Conservation (phyloP, 257 asterid species). For the Striga asiatica region DNA sequence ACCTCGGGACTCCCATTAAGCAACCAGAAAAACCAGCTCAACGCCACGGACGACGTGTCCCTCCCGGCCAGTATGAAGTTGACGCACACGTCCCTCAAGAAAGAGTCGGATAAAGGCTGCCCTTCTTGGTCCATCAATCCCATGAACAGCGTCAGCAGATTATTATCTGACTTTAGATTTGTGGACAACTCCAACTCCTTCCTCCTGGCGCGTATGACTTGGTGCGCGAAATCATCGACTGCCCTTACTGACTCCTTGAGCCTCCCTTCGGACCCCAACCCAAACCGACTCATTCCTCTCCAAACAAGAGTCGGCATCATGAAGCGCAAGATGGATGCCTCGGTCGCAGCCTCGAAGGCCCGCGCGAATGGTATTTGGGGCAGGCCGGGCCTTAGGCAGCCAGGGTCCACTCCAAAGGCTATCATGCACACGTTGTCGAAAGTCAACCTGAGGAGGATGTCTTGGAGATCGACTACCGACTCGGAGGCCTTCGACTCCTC, state of each 20-base stretch:
- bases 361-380: constrained; percentile 80
- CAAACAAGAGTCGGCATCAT: constrained; percentile 69
- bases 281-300: constrained; percentile 53
- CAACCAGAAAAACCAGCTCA: constrained; percentile 97
- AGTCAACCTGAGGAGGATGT: constrained; percentile 61
- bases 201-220: constrained; percentile 61
- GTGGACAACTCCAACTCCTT: no score
- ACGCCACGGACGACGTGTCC: constrained; percentile 93
- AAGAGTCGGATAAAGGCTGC: constrained; percentile 37
- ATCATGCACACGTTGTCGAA: constrained; percentile 91
- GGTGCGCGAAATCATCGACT: constrained; percentile 61
- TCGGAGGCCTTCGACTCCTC: constrained; percentile 41
- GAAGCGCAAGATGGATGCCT: constrained; percentile 57
- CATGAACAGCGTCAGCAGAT: constrained; percentile 72
- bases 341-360: constrained; percentile 88
- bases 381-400: constrained; percentile 56
- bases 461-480: constrained; percentile 55
- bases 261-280: constrained; percentile 51
- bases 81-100: constrained; percentile 78
- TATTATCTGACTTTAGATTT: no score
- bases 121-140: constrained; percentile 55
- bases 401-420: constrained; percentile 95
- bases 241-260: constrained; percentile 40
- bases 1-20: constrained; percentile 42
- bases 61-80: constrained; percentile 89